Percentiles rank a stretch among this genome's conserved stretches.
These are phyloP conservation scores for Calophaca sinica DNA, from an alignment of 306 rosid genomes.

Conservation along the genomic window DNA sequence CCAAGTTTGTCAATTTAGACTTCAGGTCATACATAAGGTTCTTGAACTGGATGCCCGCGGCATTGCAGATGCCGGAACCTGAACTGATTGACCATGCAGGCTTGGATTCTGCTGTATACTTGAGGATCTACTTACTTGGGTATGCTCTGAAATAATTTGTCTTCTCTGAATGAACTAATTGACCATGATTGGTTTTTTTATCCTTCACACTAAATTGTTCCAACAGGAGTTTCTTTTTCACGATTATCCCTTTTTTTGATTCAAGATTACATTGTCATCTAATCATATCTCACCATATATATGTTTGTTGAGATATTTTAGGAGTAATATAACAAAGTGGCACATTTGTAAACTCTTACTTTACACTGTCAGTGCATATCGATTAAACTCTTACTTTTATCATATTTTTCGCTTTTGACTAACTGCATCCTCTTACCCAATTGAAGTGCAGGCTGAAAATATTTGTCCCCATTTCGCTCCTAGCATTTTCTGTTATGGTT, in stretches of 20 bases:
- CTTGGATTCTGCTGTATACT: conserved; percentile 87
- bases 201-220: neutral
- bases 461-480: conserved; percentile 80
- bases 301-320: no score
- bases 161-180: neutral
- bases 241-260: neutral
- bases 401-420: conserved; percentile 30
- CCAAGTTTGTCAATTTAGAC: conserved; percentile 91
- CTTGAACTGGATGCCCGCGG: conserved; percentile 94
- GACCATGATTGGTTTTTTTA: neutral
- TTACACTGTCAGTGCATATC: no score
- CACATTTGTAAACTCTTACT: no score
- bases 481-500: conserved; percentile 82
- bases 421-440: conserved; percentile 32
- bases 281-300: no score
- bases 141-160: conserved; percentile 41
- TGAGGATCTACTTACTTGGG: conserved; percentile 95
- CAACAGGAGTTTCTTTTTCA: neutral
- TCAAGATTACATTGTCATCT: neutral
- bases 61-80: conserved; percentile 95
- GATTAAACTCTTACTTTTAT: neutral
- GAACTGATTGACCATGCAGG: conserved; percentile 94
- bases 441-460: conserved; percentile 83
- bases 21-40: conserved; percentile 74
- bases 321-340: no score